These are phyloP conservation scores for Vanderwaltozyma verrucispora DNA, from an alignment of 805 yeast genomes.

Conservation along the genomic window DNA sequence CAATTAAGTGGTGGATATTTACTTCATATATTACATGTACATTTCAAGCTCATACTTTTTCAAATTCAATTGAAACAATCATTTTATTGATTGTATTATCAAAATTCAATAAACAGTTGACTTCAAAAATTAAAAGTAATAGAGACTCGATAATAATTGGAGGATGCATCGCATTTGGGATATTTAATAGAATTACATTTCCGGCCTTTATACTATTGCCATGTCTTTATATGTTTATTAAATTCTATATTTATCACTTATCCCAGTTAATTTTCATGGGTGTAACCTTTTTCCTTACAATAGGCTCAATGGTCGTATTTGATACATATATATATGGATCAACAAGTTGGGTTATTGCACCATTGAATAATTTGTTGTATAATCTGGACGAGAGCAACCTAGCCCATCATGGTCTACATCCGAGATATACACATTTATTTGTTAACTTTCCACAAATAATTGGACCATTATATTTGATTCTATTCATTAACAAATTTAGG, in stretches of 20 bases:
- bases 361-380: conserved; percentile 67
- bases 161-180: conserved; percentile 47
- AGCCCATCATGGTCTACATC: conserved; percentile 73
- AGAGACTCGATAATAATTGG: conserved; percentile 32
- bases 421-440: conserved; percentile 61
- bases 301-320: conserved; percentile 29
- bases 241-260: conserved; percentile 32
- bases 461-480: conserved; percentile 60
- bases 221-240: conserved; percentile 32
- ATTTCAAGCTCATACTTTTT: conserved; percentile 78
- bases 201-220: conserved; percentile 67
- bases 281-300: conserved; percentile 25
- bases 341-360: conserved; percentile 41
- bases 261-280: conserved; percentile 23
- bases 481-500: conserved; percentile 11
- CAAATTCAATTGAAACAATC: conserved; percentile 73
- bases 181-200: conserved; percentile 80
- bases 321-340: conserved; percentile 43
- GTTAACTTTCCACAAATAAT: conserved; percentile 69
- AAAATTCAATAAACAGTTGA: conserved; percentile 18
- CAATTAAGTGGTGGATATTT: conserved; percentile 23
- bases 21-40: conserved; percentile 64
- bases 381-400: conserved; percentile 52
- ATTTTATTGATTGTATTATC: conserved; percentile 32
- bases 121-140: not conserved